Conservation (phyloP, 164 flowering plant species). For the Vitis amurensis region DNA sequence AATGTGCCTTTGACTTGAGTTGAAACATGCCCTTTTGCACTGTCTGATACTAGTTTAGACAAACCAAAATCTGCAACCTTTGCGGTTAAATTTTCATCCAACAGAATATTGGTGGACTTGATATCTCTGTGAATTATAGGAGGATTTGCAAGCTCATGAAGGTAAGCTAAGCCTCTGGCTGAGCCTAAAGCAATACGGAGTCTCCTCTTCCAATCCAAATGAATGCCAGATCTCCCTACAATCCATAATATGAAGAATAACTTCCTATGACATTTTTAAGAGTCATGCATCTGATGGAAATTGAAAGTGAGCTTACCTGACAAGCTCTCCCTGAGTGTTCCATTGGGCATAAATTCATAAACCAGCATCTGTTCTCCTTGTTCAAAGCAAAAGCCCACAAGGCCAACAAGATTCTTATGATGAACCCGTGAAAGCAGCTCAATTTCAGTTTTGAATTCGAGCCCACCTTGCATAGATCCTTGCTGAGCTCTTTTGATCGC, state of each 20-base stretch:
- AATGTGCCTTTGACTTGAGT: slow-evolving; percentile 82
- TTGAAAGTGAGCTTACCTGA: slow-evolving; percentile 35
- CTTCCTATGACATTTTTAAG: too few relatives aligned
- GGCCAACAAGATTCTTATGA: slow-evolving; percentile 73
- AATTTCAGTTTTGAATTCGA: slow-evolving; percentile 76
- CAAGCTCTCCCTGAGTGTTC: slow-evolving; percentile 59
- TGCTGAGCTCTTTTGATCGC: slow-evolving; percentile 80
- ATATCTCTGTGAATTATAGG: slow-evolving; percentile 80
- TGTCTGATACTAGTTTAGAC: slow-evolving; percentile 68
- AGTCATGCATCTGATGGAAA: too few relatives aligned
- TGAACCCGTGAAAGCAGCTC: slow-evolving; percentile 79
- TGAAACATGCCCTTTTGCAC: slow-evolving; percentile 64
- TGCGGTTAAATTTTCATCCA: slow-evolving; percentile 65
- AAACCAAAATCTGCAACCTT: slow-evolving; percentile 83
- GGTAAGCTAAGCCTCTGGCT: slow-evolving; percentile 76
- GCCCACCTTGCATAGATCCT: slow-evolving; percentile 76
- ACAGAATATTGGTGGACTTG: slow-evolving; percentile 67
- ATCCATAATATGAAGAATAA: slow-evolving; percentile 3
- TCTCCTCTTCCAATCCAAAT: slow-evolving; percentile 75
- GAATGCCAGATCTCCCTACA: slow-evolving; percentile 59
- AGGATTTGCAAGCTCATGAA: slow-evolving; percentile 77
- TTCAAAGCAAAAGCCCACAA: slow-evolving; percentile 74
- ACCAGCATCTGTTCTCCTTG: slow-evolving; percentile 80
- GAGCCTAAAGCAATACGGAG: slow-evolving; percentile 75
- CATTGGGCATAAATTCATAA: slow-evolving; percentile 69